phyloP scores from a whole-genome alignment of 1,284 basidiomycete species.

The Athelia psychrophila region DNA sequence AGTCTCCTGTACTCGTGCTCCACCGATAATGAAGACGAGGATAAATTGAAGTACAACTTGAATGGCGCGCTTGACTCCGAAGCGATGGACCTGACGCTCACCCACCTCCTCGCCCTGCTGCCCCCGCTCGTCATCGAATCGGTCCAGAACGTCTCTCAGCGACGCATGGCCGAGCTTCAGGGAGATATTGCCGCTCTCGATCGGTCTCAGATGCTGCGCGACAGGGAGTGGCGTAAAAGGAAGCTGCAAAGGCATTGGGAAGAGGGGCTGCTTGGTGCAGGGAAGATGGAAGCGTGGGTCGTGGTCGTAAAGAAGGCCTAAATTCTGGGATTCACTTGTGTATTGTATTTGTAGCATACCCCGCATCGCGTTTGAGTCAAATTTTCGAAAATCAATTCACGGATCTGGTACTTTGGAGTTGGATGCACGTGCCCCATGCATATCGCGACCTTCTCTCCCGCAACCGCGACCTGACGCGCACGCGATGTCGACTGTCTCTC shows the following conservation, averaged over 20 bases:
- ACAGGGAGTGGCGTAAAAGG: conserved; percentile 36
- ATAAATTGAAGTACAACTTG: no score
- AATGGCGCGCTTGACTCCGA: no score
- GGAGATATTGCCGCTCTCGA: conserved; percentile 26
- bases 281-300: conserved; percentile 35
- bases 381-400: no score
- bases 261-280: conserved; percentile 41
- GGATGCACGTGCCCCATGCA: no score
- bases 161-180: conserved; percentile 26
- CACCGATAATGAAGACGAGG: no score
- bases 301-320: conserved; percentile 6
- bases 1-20: no score
- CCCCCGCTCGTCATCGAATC: conserved; percentile 30
- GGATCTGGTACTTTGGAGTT: no score
- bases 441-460: no score
- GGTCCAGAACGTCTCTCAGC: conserved; percentile 40
- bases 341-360: no score
- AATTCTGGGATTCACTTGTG: no score
- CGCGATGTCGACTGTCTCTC: conserved; percentile 54
- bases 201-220: conserved; percentile 32
- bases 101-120: conserved; percentile 25
- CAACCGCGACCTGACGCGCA: no score
- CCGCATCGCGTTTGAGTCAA: no score
- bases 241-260: conserved; percentile 50
- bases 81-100: neutral